phyloP scores from a whole-genome alignment of 2,329 filamentous ascomycete species.

The Paramyrothecium sp. region DNA sequence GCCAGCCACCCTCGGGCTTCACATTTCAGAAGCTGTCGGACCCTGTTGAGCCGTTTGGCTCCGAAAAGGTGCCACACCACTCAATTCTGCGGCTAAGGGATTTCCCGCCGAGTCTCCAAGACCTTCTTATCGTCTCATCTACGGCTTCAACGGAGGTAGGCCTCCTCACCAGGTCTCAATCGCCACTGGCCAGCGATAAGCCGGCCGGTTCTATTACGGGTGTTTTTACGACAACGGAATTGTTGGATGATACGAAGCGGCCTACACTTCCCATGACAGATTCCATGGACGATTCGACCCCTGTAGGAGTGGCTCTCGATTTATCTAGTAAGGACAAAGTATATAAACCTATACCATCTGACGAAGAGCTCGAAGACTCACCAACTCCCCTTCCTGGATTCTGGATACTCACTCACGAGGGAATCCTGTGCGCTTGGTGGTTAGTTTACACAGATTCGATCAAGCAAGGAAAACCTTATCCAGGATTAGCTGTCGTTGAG shows the following conservation, averaged over 20 bases:
- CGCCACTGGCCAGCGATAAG: conserved; percentile 61
- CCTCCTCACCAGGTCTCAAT: conserved; percentile 71
- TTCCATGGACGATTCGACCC: conserved; percentile 63
- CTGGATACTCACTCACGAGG: conserved; percentile 85
- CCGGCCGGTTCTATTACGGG: conserved; percentile 59
- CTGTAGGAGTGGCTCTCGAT: conserved; percentile 79
- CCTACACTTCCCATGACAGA: conserved; percentile 73
- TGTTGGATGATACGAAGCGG: conserved; percentile 70
- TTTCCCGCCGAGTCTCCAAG: conserved; percentile 77
- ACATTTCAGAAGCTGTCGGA: conserved; percentile 73
- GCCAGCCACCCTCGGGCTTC: conserved; percentile 59
- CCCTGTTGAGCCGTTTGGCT: conserved; percentile 70
- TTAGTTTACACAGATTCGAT: conserved; percentile 87
- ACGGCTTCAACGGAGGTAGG: conserved; percentile 79
- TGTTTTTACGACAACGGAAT: conserved; percentile 71
- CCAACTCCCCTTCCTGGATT: conserved; percentile 78
- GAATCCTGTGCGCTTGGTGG: conserved; percentile 85
- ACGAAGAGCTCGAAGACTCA: conserved; percentile 77
- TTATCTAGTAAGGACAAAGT: conserved; percentile 81
- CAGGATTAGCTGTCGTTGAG: conserved; percentile 59
- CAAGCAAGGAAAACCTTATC: conserved; percentile 68
- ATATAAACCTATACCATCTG: conserved; percentile 70
- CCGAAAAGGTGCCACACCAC: conserved; percentile 69
- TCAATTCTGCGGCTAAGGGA: conserved; percentile 74
- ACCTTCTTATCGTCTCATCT: conserved; percentile 79